Conservation (phyloP, 805 yeast genomes). For the Naumovozyma castellii region DNA sequence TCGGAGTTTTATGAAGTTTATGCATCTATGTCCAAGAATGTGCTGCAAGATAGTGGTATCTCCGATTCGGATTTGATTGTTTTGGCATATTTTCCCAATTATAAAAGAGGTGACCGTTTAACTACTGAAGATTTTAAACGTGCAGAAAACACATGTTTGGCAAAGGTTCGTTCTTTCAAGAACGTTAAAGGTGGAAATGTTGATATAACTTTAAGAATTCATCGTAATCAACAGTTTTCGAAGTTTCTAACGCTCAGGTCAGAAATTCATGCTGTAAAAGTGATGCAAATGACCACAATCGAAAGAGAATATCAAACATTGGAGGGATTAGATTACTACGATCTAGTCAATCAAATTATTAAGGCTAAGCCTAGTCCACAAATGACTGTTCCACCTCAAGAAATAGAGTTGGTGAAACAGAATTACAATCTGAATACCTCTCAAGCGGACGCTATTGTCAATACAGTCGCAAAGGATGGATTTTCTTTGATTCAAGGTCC, state of each 20-base stretch:
- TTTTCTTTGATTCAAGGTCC: conserved; percentile 95
- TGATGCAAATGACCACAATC: conserved; percentile 81
- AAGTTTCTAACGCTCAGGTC: conserved; percentile 52
- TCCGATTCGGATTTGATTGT: conserved; percentile 72
- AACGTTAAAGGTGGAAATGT: conserved; percentile 51
- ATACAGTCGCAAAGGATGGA: conserved; percentile 58
- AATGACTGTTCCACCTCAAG: conserved; percentile 24
- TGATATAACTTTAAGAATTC: conserved; percentile 68
- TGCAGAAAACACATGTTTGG: conserved; percentile 52
- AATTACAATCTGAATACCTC: conserved; percentile 67
- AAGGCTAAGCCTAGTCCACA: conserved; percentile 46
- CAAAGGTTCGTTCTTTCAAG: conserved; percentile 69
- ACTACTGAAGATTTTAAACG: conserved; percentile 29
- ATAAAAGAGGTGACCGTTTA: conserved; percentile 19
- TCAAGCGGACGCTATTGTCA: conserved; percentile 82
- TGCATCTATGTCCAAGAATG: conserved; percentile 52
- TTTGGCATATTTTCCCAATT: conserved; percentile 43
- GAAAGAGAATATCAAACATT: conserved; percentile 88
- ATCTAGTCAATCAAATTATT: conserved; percentile 57
- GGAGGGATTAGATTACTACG: conserved; percentile 74
- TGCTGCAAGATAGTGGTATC: conserved; percentile 42
- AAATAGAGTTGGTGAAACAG: conserved; percentile 35
- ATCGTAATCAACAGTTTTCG: conserved; percentile 37
- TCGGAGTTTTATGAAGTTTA: conserved; percentile 85
- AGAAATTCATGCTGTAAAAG: conserved; percentile 56